These are phyloP conservation scores for Pseudogymnoascus sp. DNA, from an alignment of 2,329 filamentous ascomycete genomes.

Conservation along the genomic window DNA sequence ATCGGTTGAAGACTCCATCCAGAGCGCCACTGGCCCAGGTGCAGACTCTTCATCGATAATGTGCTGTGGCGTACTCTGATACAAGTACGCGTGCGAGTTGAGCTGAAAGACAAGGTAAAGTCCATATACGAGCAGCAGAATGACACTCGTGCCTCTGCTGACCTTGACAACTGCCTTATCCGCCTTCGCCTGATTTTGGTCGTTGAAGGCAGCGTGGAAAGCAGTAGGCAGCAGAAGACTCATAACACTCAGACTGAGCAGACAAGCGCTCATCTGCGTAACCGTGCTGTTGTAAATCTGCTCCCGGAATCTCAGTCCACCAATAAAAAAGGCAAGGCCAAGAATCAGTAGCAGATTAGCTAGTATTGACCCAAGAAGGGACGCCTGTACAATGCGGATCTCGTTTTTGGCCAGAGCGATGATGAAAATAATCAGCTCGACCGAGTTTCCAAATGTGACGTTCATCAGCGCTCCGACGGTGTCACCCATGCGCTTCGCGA, in stretches of 20 bases:
- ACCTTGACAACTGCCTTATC: slow-evolving; percentile 72
- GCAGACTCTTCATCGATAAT: slow-evolving; percentile 88
- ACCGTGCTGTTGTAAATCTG: slow-evolving; percentile 95
- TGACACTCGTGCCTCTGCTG: slow-evolving; percentile 80
- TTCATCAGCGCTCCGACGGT: slow-evolving; percentile 68
- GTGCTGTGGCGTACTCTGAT: slow-evolving; percentile 85
- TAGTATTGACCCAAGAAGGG: slow-evolving; percentile 80
- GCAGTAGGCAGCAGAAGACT: slow-evolving; percentile 84
- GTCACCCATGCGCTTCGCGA: slow-evolving; percentile 66
- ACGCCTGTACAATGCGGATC: slow-evolving; percentile 88
- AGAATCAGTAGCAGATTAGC: slow-evolving; percentile 83
- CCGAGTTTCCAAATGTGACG: slow-evolving; percentile 72
- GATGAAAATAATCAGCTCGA: slow-evolving; percentile 76
- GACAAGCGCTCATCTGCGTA: slow-evolving; percentile 91
- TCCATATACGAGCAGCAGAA: slow-evolving; percentile 74
- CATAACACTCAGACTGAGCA: slow-evolving; percentile 84
- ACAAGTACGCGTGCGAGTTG: slow-evolving; percentile 87
- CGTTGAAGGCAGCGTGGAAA: slow-evolving; percentile 80
- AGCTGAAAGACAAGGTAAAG: slow-evolving; percentile 86
- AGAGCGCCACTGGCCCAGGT: slow-evolving; percentile 75
- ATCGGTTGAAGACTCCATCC: slow-evolving; percentile 66
- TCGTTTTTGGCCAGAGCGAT: slow-evolving; percentile 75
- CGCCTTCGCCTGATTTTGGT: slow-evolving; percentile 46
- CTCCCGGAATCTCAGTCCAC: slow-evolving; percentile 79
- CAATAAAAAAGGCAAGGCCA: slow-evolving; percentile 85